Evolutionary conservation across 495 filamentous ascomycete species (phyloP).

Genomic region (Penicillium steckii): DNA sequence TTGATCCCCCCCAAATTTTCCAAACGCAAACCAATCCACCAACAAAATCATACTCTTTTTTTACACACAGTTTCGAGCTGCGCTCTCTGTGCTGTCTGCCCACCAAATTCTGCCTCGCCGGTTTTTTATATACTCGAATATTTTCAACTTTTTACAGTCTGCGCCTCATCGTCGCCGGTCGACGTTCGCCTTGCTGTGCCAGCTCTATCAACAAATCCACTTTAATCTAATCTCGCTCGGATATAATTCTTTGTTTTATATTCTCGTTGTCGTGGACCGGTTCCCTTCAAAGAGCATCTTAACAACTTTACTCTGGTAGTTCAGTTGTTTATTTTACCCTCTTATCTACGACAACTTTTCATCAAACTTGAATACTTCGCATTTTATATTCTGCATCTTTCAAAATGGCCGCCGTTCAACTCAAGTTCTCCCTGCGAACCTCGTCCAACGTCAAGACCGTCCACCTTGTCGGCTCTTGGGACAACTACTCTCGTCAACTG

Average conservation of each 20-base stretch:
- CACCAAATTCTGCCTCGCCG: slow-evolving; percentile 22
- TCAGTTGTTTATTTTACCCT: slow-evolving; percentile 11
- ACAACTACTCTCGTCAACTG: slow-evolving; percentile 91
- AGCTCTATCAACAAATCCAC: slow-evolving; percentile 39
- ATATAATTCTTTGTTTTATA: slow-evolving; percentile 21
- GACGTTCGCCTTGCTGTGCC: slow-evolving; percentile 41
- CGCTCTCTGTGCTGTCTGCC: slow-evolving; percentile 41
- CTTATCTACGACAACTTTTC: slow-evolving; percentile 24
- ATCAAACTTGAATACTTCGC: slow-evolving; percentile 9
- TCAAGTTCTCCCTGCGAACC: slow-evolving; percentile 89
- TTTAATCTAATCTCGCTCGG: slow-evolving; percentile 63
- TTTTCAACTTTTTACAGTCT: slow-evolving; percentile 14
- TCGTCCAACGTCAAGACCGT: slow-evolving; percentile 96
- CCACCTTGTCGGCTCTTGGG: slow-evolving; percentile 97
- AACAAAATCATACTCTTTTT: slow-evolving; percentile 11
- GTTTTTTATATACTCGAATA: slow-evolving; percentile 37
- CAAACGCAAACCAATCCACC: slow-evolving; percentile 24
- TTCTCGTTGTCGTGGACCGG: slow-evolving; percentile 32
- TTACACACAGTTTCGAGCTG: slow-evolving; percentile 39
- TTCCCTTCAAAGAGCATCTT: slow-evolving; percentile 17
- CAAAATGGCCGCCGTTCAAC: slow-evolving; percentile 82
- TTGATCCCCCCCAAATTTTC: slow-evolving; percentile 19
- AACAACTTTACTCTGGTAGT: slow-evolving; percentile 22
- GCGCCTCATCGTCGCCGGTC: slow-evolving; percentile 48
- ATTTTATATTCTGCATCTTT: slow-evolving; percentile 29